A percentile compares a stretch with the other conserved stretches of the same genome.
phyloP scores from a whole-genome alignment of 768 basidiomycete genomes.

The Crepidotus variabilis region DNA sequence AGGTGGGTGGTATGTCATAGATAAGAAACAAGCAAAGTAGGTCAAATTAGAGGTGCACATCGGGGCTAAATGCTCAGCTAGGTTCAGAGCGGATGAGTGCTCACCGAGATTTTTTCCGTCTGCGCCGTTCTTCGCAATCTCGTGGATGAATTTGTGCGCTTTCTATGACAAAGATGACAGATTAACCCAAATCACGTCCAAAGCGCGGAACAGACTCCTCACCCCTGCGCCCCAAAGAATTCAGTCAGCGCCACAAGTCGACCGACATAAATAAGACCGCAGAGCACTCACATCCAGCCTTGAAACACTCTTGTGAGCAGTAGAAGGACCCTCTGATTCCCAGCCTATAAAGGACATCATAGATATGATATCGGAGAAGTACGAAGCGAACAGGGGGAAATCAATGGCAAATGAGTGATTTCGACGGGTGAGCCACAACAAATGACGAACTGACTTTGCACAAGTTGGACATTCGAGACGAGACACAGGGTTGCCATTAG shows the following conservation, averaged over 20 bases:
- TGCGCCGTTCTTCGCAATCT: conserved; percentile 40
- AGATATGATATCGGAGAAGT: neutral
- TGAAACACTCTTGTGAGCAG: conserved; percentile 96
- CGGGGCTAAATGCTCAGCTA: neutral
- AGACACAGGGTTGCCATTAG: conserved; percentile 82
- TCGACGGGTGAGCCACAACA: neutral
- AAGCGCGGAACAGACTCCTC: conserved; percentile 4
- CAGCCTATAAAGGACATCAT: conserved; percentile 41
- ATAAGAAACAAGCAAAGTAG: neutral
- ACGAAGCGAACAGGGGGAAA: neutral
- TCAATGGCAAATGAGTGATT: neutral
- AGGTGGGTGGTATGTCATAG: neutral
- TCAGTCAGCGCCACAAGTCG: conserved; percentile 8
- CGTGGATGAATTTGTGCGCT: conserved; percentile 77
- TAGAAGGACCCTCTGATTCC: conserved; percentile 85
- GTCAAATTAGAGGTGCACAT: neutral
- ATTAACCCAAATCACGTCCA: neutral
- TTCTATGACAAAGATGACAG: conserved; percentile 43
- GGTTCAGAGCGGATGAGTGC: neutral
- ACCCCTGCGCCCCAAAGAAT: conserved; percentile 11
- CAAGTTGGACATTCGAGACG: conserved; percentile 92
- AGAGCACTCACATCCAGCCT: conserved; percentile 74
- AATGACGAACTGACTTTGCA: conserved; percentile 60
- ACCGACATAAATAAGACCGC: neutral
- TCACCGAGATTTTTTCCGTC: conserved; percentile 6